Conservation (phyloP, 2,329 filamentous ascomycete species). For the Paramyrothecium roridum region DNA sequence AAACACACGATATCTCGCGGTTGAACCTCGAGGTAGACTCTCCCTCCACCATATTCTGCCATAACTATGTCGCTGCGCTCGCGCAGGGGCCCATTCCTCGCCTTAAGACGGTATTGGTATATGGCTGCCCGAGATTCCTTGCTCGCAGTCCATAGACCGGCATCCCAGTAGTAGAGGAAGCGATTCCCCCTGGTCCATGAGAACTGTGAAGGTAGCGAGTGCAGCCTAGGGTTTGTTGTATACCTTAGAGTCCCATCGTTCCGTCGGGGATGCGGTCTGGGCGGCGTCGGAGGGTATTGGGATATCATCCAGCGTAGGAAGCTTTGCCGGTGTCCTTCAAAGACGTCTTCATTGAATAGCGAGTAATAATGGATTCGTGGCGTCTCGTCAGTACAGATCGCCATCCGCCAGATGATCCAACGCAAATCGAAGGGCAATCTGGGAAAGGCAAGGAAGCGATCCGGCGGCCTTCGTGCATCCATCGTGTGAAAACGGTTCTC, state of each 20-base stretch:
- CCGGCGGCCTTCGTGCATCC: neutral
- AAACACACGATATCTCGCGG: neutral
- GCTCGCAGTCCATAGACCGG: neutral
- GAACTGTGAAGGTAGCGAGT: neutral
- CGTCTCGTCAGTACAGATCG: slow-evolving; percentile 1
- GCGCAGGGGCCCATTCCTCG: too few species aligned
- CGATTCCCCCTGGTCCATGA: neutral
- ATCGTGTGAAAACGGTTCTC: neutral
- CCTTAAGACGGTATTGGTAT: neutral
- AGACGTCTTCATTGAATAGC: neutral
- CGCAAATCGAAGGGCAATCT: neutral
- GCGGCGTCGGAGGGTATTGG: neutral
- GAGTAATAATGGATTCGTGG: slow-evolving; percentile 4
- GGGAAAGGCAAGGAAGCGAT: neutral
- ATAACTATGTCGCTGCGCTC: neutral
- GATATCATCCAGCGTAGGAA: neutral
- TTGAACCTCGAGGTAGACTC: neutral
- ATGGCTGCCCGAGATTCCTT: neutral
- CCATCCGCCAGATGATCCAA: slow-evolving; percentile 3
- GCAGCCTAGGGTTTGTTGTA: neutral
- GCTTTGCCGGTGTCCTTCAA: neutral
- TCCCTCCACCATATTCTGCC: neutral
- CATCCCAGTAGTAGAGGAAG: slow-evolving; percentile 1
- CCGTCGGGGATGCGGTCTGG: neutral
- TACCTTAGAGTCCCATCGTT: neutral